Evolutionary conservation across 2,329 filamentous ascomycete genomes (phyloP).

Genomic region (Lomentospora prolificans): DNA sequence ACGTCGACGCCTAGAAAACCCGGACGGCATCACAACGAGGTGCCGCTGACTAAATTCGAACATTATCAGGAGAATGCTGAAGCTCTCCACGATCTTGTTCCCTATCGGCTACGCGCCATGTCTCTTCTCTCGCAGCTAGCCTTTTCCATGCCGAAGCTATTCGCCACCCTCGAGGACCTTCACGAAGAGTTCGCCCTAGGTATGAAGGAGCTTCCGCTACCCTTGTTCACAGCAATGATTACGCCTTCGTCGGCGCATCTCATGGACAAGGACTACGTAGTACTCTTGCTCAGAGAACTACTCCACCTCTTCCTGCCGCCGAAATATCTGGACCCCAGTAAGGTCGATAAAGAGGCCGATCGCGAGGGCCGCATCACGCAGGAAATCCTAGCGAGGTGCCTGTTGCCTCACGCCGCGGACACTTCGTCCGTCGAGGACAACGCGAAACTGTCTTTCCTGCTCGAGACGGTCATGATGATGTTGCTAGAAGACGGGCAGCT

Average conservation of each 20-base stretch:
- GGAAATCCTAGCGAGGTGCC: constrained; percentile 45
- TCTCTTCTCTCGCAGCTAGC: constrained; percentile 39
- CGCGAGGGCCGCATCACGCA: constrained; percentile 29
- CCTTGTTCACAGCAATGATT: constrained; percentile 33
- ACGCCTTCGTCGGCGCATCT: constrained; percentile 16
- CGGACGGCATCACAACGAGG: constrained; percentile 1
- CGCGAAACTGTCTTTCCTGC: constrained; percentile 57
- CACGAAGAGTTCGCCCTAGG: constrained; percentile 49
- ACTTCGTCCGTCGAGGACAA: constrained; percentile 55
- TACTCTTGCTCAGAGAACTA: constrained; percentile 35
- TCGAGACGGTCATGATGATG: constrained; percentile 39
- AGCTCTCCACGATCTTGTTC: constrained; percentile 41
- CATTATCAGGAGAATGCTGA: constrained; percentile 6
- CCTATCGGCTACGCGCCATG: constrained; percentile 54
- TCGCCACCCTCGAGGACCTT: constrained; percentile 38
- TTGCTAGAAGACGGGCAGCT: not conserved
- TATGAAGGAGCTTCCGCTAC: constrained; percentile 51
- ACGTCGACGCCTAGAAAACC: constrained; percentile 1
- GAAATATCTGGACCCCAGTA: constrained; percentile 29
- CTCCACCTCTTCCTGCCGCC: constrained; percentile 33
- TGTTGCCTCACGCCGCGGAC: constrained; percentile 56
- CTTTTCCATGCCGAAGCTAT: constrained; percentile 32
- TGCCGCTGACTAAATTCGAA: constrained; percentile 8
- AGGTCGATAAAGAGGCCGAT: constrained; percentile 25
- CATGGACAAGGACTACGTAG: constrained; percentile 27